A percentile compares a stretch with the other conserved stretches of the same genome.
Evolutionary conservation across 257 asterid species (phyloP).

Genomic region (Eustoma russellianum): DNA sequence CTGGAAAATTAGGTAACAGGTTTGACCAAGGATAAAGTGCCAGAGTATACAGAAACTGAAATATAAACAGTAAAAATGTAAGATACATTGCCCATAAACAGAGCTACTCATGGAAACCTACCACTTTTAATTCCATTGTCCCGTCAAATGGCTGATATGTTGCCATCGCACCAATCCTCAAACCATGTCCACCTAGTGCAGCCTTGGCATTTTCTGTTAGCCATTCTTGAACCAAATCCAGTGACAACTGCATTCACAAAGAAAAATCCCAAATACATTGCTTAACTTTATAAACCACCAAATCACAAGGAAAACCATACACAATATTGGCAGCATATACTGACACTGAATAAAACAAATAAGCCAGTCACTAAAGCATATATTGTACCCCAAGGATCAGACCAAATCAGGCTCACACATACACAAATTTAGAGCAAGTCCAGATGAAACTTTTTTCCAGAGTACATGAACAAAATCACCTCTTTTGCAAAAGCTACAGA

Average conservation of each 20-base stretch:
- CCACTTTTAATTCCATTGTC: slow-evolving; percentile 50
- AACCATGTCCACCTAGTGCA: slow-evolving; percentile 24
- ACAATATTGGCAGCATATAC: neutral
- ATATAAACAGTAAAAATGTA: neutral
- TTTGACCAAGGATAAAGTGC: neutral
- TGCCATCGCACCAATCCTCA: slow-evolving; percentile 29
- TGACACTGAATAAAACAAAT: neutral
- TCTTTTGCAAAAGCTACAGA: no score
- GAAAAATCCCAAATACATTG: slow-evolving; percentile 1
- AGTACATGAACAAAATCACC: no score
- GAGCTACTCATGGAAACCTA: slow-evolving; percentile 4
- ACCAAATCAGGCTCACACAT: no score
- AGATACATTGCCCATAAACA: no score
- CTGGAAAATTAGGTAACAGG: no score
- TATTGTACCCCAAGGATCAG: no score
- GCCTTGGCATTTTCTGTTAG: slow-evolving; percentile 29
- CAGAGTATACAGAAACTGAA: neutral
- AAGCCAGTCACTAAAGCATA: no score
- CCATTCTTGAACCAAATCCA: slow-evolving; percentile 56
- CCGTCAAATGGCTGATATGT: slow-evolving; percentile 61
- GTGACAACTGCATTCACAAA: slow-evolving; percentile 26
- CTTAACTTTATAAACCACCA: neutral
- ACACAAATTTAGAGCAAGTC: no score
- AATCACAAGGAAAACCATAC: neutral
- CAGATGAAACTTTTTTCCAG: no score